Evolutionary conservation across 345 rosid genomes (phyloP), one percentile per base, ranked within the genome.

Genomic region (Boechera divaricarpa): DNA sequence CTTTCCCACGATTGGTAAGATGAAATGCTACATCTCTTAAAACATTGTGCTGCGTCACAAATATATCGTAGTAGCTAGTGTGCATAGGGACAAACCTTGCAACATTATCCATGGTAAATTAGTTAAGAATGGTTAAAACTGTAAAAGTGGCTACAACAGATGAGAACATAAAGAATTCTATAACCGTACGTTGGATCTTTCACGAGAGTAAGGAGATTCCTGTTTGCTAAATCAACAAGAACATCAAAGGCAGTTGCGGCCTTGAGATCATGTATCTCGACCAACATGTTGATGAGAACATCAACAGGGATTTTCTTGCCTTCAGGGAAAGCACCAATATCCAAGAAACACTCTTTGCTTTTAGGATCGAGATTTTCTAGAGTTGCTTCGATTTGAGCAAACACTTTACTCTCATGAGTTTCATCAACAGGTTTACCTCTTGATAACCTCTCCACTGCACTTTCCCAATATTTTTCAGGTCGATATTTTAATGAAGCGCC

Each of bases 321-420:
- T 87, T 94, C 96, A 26, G 97, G 94, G 77, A 94, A 91, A 36
- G 94, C 83, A 38, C 94, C 97, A 84, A 94, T 28, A 73, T 90
- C 98, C 85, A 90, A 55, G 90, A 91, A 91, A 79, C 97, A 89
- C 44, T 89, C 96, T 68, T 49, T 79, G 10, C 83, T 88, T 79
- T 82, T 91, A 29, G 38, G 78, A 13, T 80, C 72, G 78, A 91
- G 86, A 71, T 81, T 82, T 0, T 82, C 79, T 3, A 85, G 66
- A 45, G 96, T 87, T 33, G 91, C 75, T 18, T 87, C 93, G 86
- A 91, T 88, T 33, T 89, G 83, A 65, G 86, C 80, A 32, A 88
- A 78, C 81, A 93, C 75, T 74, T 79, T 79, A 87, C 45, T 86
- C 74, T 87, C 88, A 63, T 91, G 97, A 38, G 87, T 81, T 59